A percentile compares a stretch with the other conserved stretches of the same genome.
These are phyloP conservation scores for Berkeleyomyces basicola DNA, from an alignment of 2,329 filamentous ascomycete genomes.

Conservation along the genomic window DNA sequence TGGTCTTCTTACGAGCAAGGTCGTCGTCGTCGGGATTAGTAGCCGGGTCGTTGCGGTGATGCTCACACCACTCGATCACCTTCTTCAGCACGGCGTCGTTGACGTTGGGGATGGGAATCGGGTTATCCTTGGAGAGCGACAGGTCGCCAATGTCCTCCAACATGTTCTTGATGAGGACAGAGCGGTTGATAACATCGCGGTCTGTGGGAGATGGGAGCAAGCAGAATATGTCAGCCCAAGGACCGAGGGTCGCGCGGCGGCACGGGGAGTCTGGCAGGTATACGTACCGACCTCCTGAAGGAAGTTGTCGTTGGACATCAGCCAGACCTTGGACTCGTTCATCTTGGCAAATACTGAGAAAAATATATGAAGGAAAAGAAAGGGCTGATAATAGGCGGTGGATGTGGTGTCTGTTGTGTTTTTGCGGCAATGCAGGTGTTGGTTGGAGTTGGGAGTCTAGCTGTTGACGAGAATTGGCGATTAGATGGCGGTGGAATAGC, in stretches of 20 bases:
- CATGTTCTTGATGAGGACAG: constrained; percentile 95
- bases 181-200: constrained; percentile 73
- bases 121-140: constrained; percentile 35
- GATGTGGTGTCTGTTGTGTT: too few relatives aligned
- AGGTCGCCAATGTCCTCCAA: constrained; percentile 75
- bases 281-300: constrained; percentile 31
- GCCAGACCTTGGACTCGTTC: constrained; percentile 26
- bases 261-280: background rate
- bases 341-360: constrained; percentile 19
- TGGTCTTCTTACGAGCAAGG: constrained; percentile 93
- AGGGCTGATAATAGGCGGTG: background rate
- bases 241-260: background rate
- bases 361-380: background rate
- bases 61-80: constrained; percentile 94
- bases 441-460: too few relatives aligned
- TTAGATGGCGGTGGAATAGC: too few relatives aligned
- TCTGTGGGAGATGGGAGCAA: constrained; percentile 31
- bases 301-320: constrained; percentile 35
- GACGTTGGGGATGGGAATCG: constrained; percentile 82
- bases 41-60: constrained; percentile 82
- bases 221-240: constrained; percentile 7
- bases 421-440: too few relatives aligned
- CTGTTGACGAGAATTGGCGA: too few relatives aligned
- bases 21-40: constrained; percentile 72
- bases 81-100: constrained; percentile 89